Conservation (phyloP, 768 basidiomycete species). For the Dacryopinax primogenitus region DNA sequence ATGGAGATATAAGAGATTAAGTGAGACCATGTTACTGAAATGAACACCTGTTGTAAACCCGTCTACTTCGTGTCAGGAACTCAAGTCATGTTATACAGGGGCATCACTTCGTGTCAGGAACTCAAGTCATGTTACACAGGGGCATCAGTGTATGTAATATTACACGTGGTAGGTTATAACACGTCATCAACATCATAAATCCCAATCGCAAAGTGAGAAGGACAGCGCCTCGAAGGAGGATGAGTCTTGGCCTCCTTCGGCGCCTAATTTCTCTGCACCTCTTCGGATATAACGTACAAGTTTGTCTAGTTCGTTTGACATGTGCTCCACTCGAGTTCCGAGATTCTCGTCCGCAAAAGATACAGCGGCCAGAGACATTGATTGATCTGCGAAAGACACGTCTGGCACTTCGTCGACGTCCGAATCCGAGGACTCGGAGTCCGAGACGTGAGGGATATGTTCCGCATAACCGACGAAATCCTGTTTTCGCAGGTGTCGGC, state of each 20-base stretch:
- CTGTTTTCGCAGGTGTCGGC: conserved; percentile 36
- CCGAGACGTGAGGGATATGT: conserved; percentile 29
- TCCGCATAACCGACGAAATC: conserved; percentile 17
- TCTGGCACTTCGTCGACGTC: conserved; percentile 20
- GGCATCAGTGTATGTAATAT: too few species aligned
- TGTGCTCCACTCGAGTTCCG: conserved; percentile 43
- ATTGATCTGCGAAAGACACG: neutral
- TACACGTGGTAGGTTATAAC: neutral
- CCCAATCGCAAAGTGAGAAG: conserved; percentile 72
- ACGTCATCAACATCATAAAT: conserved; percentile 25
- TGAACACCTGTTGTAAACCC: too few species aligned
- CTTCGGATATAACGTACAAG: conserved; percentile 56
- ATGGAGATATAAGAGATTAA: neutral
- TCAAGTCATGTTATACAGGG: too few species aligned
- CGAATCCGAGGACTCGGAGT: conserved; percentile 28
- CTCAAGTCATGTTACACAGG: too few species aligned
- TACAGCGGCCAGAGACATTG: conserved; percentile 11
- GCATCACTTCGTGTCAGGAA: too few species aligned
- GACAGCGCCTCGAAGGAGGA: conserved; percentile 57
- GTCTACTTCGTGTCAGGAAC: too few species aligned
- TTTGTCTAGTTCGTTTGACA: conserved; percentile 57
- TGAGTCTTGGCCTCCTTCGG: conserved; percentile 46
- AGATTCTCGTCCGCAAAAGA: conserved; percentile 37
- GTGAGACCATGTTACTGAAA: neutral
- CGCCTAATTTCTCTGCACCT: conserved; percentile 56